Conservation (phyloP, 2,329 filamentous ascomycete species). For the Mycosphaerelloides madeirae region DNA sequence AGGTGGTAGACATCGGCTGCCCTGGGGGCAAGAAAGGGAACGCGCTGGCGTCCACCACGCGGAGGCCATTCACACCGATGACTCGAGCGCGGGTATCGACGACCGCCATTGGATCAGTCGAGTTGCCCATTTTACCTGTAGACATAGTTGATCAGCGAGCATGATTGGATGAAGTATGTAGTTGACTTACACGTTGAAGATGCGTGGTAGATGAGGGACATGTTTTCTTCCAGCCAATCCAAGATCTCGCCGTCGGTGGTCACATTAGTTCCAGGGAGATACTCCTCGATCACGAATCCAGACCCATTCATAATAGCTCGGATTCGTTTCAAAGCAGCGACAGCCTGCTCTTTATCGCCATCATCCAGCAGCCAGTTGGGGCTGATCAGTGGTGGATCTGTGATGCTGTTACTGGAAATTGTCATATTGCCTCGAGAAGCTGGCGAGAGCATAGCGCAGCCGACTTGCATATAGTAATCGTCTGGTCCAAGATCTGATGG, state of each 20-base stretch:
- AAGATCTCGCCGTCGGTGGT: constrained; percentile 61
- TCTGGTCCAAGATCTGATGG: not conserved
- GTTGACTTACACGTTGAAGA: constrained; percentile 53
- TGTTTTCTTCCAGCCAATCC: constrained; percentile 53
- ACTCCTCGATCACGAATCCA: constrained; percentile 54
- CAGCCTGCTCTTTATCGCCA: constrained; percentile 29
- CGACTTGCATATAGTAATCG: not conserved
- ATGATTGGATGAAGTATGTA: no score
- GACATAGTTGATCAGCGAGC: no score
- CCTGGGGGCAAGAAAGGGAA: constrained; percentile 51
- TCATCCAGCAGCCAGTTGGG: constrained; percentile 34
- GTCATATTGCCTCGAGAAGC: constrained; percentile 35
- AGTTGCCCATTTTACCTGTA: constrained; percentile 53
- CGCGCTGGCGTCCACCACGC: constrained; percentile 51
- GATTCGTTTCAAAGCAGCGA: constrained; percentile 31
- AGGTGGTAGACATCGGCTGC: constrained; percentile 33
- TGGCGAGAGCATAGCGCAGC: constrained; percentile 20
- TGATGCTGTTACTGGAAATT: constrained; percentile 26
- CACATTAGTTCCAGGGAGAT: constrained; percentile 54
- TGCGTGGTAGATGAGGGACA: constrained; percentile 45
- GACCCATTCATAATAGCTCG: constrained; percentile 46
- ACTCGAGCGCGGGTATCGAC: constrained; percentile 52
- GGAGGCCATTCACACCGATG: constrained; percentile 47
- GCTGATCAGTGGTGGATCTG: constrained; percentile 30
- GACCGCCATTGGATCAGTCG: constrained; percentile 47